These are phyloP conservation scores for Blastomyces percursus DNA, from an alignment of 2,329 filamentous ascomycete species.

Conservation along the genomic window DNA sequence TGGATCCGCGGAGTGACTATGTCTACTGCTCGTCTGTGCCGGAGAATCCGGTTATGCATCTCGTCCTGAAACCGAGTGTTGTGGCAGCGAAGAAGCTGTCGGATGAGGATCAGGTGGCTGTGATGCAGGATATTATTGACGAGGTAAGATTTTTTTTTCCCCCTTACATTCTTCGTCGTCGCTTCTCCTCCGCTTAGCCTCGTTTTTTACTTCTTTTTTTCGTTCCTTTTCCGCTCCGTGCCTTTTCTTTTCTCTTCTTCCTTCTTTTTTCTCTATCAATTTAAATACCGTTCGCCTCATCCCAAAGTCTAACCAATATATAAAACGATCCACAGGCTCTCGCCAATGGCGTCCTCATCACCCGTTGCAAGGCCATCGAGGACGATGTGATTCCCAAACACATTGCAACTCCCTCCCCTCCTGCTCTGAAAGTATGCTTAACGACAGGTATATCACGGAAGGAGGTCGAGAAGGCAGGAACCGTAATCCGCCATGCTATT, in stretches of 20 bases:
- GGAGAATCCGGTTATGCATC: conserved; percentile 79
- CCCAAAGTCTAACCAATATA: not conserved
- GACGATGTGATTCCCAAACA: conserved; percentile 56
- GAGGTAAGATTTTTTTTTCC: conserved; percentile 53
- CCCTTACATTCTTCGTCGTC: not conserved
- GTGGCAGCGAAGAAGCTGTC: conserved; percentile 58
- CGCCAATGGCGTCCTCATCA: conserved; percentile 80
- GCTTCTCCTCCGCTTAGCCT: not conserved
- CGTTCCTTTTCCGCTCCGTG: not conserved
- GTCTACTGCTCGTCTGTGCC: conserved; percentile 65
- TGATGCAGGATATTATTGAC: conserved; percentile 88
- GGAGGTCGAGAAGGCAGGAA: conserved; percentile 89
- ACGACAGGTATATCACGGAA: conserved; percentile 82
- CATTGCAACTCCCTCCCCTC: conserved; percentile 56
- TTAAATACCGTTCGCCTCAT: not conserved
- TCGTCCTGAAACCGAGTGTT: conserved; percentile 74
- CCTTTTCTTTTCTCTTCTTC: not conserved
- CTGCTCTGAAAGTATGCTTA: conserved; percentile 83
- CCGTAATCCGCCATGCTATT: conserved; percentile 78
- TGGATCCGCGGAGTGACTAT: conserved; percentile 92
- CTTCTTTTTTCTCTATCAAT: not conserved
- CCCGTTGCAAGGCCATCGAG: conserved; percentile 69
- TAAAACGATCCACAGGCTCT: conserved; percentile 49
- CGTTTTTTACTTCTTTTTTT: not conserved
- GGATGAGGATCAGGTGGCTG: conserved; percentile 65